Evolutionary conservation across 352 stramenopile species (phyloP), one percentile per base, ranked within the genome.

Genomic region (Phytophthora hybrid): DNA sequence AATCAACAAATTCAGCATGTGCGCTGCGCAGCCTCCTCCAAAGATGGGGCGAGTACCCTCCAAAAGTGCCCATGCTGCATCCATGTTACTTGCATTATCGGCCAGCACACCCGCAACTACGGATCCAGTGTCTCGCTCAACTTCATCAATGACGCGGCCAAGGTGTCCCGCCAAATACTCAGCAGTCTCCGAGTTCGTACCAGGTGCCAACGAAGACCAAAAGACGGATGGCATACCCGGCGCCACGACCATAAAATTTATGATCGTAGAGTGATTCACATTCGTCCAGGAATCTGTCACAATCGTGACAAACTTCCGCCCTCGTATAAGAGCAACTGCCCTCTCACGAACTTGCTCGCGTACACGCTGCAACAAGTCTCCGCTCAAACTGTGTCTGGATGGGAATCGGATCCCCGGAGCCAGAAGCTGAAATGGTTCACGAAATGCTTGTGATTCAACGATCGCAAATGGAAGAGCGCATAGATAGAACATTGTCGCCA

Each of bases 1-100:
- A 70, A 70, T 69, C 41, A 70, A 37, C 10, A 63, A 70, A 63
- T 70, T 63, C 19, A 70, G 39, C 7, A 47, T 9, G 14, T 70
- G 63, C 49, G 54, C 54, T 5, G 53, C 8, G 19, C 54, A 70
- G 13, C 44, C 41, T 47, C 63, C 39, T 53, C 18, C 44, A 46
- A 63, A 69, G 10, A 70, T 63, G 9, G 44, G 54, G 23, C 53
- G 44, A 14, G 53, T 58, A 1, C 26, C 39, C 54, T 59, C 54
- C 54, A 63, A 51, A 31, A 52, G 14, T 6, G 56, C 31, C 47
- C 59, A 66, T 18, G 59, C 46, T 26, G 46, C 10, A 16, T 7
- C 26, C 54, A 70, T 63, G 23, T 59, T 63, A 39, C 41, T 59
- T 14, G 44, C 54, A 63, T 70, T 63, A 19, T 59, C 63, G 1